Conservation (phyloP, 306 rosid species). For the Alnus glutinosa region DNA sequence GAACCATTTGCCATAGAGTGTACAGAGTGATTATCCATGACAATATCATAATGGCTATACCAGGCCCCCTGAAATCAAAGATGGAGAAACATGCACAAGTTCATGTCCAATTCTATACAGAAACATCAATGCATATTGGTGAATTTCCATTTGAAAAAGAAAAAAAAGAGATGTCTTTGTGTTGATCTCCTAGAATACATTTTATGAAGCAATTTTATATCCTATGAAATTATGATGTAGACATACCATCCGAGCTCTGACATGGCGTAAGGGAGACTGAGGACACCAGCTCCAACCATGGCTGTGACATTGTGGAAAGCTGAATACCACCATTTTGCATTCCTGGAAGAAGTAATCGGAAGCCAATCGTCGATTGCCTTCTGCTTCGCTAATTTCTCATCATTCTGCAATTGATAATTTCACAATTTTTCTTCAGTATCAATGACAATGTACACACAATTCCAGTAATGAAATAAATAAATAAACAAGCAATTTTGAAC, state of each 20-base stretch:
- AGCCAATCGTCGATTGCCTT: constrained; percentile 62
- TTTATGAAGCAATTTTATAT: background rate
- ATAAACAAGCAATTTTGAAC: background rate
- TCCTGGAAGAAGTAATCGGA: constrained; percentile 58
- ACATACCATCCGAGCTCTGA: constrained; percentile 57
- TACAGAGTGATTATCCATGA: constrained; percentile 63
- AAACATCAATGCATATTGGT: too few relatives aligned
- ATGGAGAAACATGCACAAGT: too few relatives aligned
- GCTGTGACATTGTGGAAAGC: constrained; percentile 72
- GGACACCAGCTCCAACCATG: constrained; percentile 77
- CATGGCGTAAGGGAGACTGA: constrained; percentile 64
- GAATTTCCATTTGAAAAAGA: too few relatives aligned
- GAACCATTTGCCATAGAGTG: constrained; percentile 71
- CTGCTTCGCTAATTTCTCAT: constrained; percentile 25
- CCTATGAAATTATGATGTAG: background rate
- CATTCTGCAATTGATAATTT: constrained; percentile 17
- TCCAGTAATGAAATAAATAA: background rate
- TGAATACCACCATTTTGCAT: constrained; percentile 73
- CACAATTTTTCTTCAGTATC: background rate
- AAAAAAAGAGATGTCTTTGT: background rate
- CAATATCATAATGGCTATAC: constrained; percentile 49
- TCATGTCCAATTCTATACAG: too few relatives aligned
- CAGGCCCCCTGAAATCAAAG: constrained; percentile 73
- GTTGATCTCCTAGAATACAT: background rate
- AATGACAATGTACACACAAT: background rate